Percentiles rank a stretch among this genome's conserved stretches.
Evolutionary conservation across 768 basidiomycete genomes (phyloP).

Genomic region (Hygrocybe coccinea): DNA sequence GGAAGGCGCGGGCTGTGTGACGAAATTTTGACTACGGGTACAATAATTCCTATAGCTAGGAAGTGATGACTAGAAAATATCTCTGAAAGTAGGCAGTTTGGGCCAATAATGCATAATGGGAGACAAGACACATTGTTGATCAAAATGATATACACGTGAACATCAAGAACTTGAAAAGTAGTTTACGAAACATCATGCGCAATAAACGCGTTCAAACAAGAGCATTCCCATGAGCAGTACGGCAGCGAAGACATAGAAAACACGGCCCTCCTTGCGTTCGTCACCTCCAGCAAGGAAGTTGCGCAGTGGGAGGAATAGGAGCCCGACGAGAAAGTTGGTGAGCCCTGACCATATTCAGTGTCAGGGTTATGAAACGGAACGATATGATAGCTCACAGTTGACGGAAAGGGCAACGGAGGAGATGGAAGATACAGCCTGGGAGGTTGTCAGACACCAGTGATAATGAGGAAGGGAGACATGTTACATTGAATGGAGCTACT

Average conservation of each 20-base stretch:
- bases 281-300: conserved; percentile 63
- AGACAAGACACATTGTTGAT: too few relatives aligned
- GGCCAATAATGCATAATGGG: too few relatives aligned
- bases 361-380: too few relatives aligned
- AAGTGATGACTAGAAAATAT: too few relatives aligned
- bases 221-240: conserved; percentile 39
- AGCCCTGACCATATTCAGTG: too few relatives aligned
- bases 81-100: too few relatives aligned
- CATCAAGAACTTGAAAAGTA: too few relatives aligned
- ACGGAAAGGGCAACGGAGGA: conserved; percentile 70
- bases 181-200: not conserved
- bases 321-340: conserved; percentile 77
- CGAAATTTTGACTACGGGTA: too few relatives aligned
- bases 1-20: conserved; percentile 29
- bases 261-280: conserved; percentile 66
- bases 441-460: conserved; percentile 8
- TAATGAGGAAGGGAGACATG: conserved; percentile 10
- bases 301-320: conserved; percentile 80
- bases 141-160: too few relatives aligned
- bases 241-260: conserved; percentile 81
- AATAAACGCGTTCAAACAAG: not conserved
- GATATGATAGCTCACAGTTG: conserved; percentile 56
- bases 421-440: conserved; percentile 72
- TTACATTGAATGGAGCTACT: conserved; percentile 76
- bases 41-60: too few relatives aligned